phyloP scores from a whole-genome alignment of 768 basidiomycete genomes.

The Boletus rubroflammeus region DNA sequence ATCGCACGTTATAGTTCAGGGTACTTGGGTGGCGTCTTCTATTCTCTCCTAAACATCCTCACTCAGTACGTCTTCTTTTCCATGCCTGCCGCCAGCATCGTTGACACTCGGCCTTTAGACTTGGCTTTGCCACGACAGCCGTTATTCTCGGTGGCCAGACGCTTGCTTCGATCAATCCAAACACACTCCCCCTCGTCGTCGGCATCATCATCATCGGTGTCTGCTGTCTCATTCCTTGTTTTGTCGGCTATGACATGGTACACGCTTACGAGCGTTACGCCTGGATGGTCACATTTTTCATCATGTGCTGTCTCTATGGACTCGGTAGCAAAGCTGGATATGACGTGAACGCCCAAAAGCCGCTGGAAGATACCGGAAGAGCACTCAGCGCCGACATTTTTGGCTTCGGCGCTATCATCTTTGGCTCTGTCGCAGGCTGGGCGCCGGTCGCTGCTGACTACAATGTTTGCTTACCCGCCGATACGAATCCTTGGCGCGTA shows the following conservation, averaged over 20 bases:
- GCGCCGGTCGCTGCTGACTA: conserved; percentile 53
- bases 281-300: conserved; percentile 45
- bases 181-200: conserved; percentile 43
- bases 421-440: conserved; percentile 48
- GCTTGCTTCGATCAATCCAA: conserved; percentile 42
- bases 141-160: conserved; percentile 57
- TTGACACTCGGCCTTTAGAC: conserved; percentile 19
- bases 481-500: conserved; percentile 40
- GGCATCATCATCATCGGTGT: conserved; percentile 47
- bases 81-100: neutral
- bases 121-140: conserved; percentile 46
- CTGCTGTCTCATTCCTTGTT: conserved; percentile 42
- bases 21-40: conserved; percentile 46
- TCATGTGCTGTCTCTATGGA: conserved; percentile 51
- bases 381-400: conserved; percentile 46
- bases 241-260: conserved; percentile 45
- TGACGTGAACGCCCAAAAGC: conserved; percentile 40
- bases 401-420: conserved; percentile 50
- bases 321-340: conserved; percentile 47
- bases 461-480: conserved; percentile 45
- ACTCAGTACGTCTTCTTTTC: conserved; percentile 35
- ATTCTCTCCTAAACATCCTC: conserved; percentile 51
- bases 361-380: conserved; percentile 41
- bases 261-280: conserved; percentile 54
- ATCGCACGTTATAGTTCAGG: conserved; percentile 48